Conservation (phyloP, 1,284 basidiomycete genomes). For the Exobasidium rhododendri region DNA sequence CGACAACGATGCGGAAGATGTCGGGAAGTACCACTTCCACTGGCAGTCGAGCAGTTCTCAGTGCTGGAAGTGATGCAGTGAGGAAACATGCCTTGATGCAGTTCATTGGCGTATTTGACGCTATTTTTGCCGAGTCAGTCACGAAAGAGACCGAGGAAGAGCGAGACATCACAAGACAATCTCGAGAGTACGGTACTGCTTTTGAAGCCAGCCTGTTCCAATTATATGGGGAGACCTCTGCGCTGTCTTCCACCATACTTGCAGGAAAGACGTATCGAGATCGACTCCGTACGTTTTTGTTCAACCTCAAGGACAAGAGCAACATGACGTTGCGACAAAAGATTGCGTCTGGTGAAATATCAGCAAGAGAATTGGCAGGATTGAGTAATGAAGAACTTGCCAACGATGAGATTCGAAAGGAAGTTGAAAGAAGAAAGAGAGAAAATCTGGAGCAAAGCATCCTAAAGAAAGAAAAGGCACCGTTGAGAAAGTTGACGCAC, state of each 20-base stretch:
- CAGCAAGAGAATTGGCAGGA: constrained; percentile 36
- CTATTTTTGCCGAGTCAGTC: constrained; percentile 9
- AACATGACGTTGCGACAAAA: constrained; percentile 45
- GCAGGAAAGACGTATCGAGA: constrained; percentile 40
- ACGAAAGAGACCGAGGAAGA: constrained; percentile 2
- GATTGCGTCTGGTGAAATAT: constrained; percentile 39
- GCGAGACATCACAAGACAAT: not conserved
- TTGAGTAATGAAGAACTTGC: constrained; percentile 49
- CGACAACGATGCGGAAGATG: not conserved
- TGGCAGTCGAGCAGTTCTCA: not conserved
- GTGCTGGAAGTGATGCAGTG: constrained; percentile 12
- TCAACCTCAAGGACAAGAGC: constrained; percentile 51
- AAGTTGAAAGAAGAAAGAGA: constrained; percentile 42
- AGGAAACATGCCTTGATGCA: constrained; percentile 14
- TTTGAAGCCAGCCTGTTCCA: constrained; percentile 39
- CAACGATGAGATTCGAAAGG: constrained; percentile 47
- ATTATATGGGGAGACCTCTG: constrained; percentile 23
- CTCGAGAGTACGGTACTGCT: constrained; percentile 23
- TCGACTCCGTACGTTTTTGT: constrained; percentile 47
- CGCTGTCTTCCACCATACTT: not conserved
- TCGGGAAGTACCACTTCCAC: not conserved
- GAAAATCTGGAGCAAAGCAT: constrained; percentile 46
- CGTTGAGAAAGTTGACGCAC: constrained; percentile 53
- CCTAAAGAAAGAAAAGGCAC: constrained; percentile 32
- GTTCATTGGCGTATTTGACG: constrained; percentile 13